Conservation (phyloP, 2,329 filamentous ascomycete genomes). For the Aspergillus quadrilineatus region DNA sequence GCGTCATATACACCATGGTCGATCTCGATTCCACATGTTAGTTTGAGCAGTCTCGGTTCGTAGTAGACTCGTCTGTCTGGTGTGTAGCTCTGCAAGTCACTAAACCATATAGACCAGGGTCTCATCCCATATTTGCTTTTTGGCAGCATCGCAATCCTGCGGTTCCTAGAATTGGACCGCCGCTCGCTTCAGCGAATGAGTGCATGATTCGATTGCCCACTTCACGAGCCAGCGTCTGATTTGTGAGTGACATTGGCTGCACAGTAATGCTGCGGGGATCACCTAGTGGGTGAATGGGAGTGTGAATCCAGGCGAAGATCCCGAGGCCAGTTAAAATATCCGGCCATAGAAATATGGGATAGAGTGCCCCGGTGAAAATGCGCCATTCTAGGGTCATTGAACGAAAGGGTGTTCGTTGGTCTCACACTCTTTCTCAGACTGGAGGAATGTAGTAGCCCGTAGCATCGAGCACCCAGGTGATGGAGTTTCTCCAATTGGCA, state of each 20-base stretch:
- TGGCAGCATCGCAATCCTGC: background rate
- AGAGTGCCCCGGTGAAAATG: too few relatives aligned
- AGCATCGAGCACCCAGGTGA: slow-evolving; percentile 37
- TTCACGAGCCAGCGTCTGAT: background rate
- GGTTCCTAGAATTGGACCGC: background rate
- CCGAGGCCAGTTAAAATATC: too few relatives aligned
- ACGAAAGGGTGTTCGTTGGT: background rate
- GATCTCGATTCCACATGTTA: too few relatives aligned
- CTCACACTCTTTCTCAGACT: slow-evolving; percentile 5
- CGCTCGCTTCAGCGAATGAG: background rate
- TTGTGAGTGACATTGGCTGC: background rate
- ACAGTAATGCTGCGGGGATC: background rate
- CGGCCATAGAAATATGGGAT: too few relatives aligned
- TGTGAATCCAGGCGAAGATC: background rate
- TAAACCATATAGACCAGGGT: too few relatives aligned
- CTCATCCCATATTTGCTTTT: background rate
- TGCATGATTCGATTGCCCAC: background rate
- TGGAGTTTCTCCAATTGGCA: slow-evolving; percentile 27
- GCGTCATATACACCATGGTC: too few relatives aligned
- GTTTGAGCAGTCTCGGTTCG: too few relatives aligned
- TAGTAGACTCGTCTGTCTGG: too few relatives aligned
- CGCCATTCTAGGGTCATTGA: background rate
- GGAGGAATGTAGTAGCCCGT: slow-evolving; percentile 30
- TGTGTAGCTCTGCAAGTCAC: too few relatives aligned
- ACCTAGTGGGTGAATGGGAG: background rate